Conservation (phyloP, 2,329 filamentous ascomycete genomes). For the Alternaria tenuissima region DNA sequence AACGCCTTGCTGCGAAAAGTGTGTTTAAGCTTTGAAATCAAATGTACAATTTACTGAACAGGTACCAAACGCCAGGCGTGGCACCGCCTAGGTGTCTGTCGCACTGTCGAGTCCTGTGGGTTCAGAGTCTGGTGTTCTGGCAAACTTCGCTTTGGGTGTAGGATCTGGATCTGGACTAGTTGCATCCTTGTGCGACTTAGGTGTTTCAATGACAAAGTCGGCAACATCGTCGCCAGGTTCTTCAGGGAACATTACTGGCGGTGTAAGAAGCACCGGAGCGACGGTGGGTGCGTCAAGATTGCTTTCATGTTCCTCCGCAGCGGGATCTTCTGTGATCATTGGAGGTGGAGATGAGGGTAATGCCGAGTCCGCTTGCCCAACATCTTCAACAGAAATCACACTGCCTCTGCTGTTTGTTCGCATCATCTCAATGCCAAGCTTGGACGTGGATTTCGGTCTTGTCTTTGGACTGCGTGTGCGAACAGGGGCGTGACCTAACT, state of each 20-base stretch:
- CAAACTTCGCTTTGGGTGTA: conserved; percentile 43
- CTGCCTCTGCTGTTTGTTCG: conserved; percentile 94
- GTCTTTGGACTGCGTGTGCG: conserved; percentile 61
- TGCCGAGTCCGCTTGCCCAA: conserved; percentile 44
- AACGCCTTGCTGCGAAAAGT: conserved; percentile 44
- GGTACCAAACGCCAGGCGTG: background rate
- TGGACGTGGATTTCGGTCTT: conserved; percentile 66
- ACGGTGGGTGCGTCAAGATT: conserved; percentile 34
- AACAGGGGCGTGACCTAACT: conserved; percentile 69
- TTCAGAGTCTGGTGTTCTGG: conserved; percentile 6
- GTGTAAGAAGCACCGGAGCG: conserved; percentile 54
- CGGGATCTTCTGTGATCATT: conserved; percentile 52
- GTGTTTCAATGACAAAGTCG: conserved; percentile 53
- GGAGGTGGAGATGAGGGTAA: conserved; percentile 51
- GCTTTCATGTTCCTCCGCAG: conserved; percentile 45
- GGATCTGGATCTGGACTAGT: conserved; percentile 53
- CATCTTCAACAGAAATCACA: conserved; percentile 60
- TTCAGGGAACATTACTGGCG: conserved; percentile 60
- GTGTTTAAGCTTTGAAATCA: conserved; percentile 18
- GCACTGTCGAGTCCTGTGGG: conserved; percentile 6
- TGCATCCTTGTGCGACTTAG: conserved; percentile 41
- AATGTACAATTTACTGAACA: conserved; percentile 15
- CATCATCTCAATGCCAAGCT: conserved; percentile 97
- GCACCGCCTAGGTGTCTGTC: conserved; percentile 6
- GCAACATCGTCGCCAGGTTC: conserved; percentile 49